Evolutionary conservation across 306 rosid species (phyloP).

Genomic region (Carpinus viminea): DNA sequence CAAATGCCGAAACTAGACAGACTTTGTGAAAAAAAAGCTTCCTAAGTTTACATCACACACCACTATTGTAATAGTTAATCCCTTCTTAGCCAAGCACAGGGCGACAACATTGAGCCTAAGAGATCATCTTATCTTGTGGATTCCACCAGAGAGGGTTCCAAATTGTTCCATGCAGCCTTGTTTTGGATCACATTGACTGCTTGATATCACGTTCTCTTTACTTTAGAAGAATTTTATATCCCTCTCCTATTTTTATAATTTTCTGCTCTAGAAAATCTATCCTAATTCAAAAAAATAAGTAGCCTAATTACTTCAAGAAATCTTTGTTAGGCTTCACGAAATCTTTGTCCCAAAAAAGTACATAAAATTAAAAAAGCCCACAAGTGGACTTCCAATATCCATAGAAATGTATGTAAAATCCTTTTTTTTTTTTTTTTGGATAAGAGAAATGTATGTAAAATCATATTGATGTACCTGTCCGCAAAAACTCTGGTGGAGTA

Average conservation of each 20-base stretch:
- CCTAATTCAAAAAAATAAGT: neutral
- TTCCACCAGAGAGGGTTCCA: neutral
- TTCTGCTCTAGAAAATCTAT: neutral
- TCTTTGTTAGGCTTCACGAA: neutral
- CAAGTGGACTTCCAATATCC: neutral
- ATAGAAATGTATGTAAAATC: neutral
- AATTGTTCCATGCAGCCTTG: neutral
- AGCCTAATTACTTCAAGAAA: neutral
- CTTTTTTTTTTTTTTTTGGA: too few species aligned
- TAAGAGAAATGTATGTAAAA: neutral
- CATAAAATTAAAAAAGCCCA: neutral
- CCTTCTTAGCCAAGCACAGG: neutral
- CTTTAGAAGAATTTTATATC: neutral
- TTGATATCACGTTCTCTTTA: neutral
- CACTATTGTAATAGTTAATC: neutral
- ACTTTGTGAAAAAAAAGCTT: neutral
- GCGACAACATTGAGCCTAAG: neutral
- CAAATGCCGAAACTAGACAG: neutral
- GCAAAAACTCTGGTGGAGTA: constrained; percentile 95
- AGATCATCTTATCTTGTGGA: neutral
- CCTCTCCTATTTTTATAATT: neutral
- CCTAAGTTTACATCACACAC: neutral
- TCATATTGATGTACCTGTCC: constrained; percentile 54
- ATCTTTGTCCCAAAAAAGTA: neutral
- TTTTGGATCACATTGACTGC: neutral